These are phyloP conservation scores for Talaromyces atroroseus DNA, from an alignment of 2,329 filamentous ascomycete genomes.

Conservation along the genomic window DNA sequence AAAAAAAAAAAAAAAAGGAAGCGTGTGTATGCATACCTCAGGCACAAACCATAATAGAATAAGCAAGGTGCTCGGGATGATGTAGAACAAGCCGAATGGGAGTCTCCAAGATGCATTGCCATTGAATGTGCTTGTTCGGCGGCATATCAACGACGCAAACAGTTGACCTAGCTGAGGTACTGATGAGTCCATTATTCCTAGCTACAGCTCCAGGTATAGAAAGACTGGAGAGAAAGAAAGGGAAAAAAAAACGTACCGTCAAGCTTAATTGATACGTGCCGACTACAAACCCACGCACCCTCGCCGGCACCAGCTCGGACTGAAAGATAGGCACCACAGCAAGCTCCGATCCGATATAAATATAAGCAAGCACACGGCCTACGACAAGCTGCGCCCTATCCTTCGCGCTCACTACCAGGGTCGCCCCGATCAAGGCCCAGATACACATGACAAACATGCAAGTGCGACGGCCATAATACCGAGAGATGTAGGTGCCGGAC, in stretches of 20 bases:
- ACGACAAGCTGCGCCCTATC: not conserved
- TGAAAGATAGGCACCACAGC: not conserved
- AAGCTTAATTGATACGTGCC: conserved; percentile 2
- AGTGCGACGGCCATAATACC: not conserved
- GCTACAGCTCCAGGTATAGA: not conserved
- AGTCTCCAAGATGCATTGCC: not conserved
- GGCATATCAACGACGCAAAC: not conserved
- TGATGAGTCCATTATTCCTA: not conserved
- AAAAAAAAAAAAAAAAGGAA: not conserved
- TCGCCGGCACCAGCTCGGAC: not conserved
- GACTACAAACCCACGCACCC: not conserved
- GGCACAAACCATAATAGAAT: not conserved
- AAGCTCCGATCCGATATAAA: conserved; percentile 5
- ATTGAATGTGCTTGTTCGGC: not conserved
- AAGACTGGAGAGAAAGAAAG: too few species aligned
- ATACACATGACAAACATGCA: conserved; percentile 6
- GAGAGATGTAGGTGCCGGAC: not conserved
- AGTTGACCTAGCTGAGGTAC: too few species aligned
- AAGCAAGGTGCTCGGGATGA: not conserved
- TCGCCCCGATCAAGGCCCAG: not conserved
- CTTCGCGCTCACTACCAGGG: not conserved
- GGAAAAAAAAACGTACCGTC: not conserved
- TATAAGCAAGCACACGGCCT: not conserved
- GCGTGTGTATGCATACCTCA: not conserved
- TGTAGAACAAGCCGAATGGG: not conserved